These are phyloP conservation scores for Gleditsia sinensis DNA, from an alignment of 306 rosid genomes.

Conservation along the genomic window DNA sequence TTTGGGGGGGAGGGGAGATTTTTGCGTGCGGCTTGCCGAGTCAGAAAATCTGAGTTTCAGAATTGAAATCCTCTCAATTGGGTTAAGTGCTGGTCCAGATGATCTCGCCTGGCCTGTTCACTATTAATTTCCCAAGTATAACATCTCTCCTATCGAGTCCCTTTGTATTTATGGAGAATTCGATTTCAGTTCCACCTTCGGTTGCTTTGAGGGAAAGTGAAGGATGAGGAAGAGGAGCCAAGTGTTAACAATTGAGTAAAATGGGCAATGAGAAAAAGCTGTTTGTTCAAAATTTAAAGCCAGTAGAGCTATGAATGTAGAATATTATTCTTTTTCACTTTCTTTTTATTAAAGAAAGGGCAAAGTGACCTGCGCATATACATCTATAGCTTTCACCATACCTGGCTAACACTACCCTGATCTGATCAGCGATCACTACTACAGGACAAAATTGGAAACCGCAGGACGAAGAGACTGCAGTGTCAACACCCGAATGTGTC, in stretches of 20 bases:
- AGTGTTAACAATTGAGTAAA: conserved; percentile 17
- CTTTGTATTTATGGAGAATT: background rate
- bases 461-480: background rate
- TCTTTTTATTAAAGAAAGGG: background rate
- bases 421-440: conserved; percentile 22
- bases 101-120: background rate
- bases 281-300: conserved; percentile 1
- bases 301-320: conserved; percentile 4
- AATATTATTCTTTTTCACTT: conserved; percentile 21
- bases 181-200: background rate
- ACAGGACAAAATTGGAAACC: conserved; percentile 23
- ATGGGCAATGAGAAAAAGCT: conserved; percentile 13
- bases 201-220: conserved; percentile 31
- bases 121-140: background rate
- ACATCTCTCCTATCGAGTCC: background rate
- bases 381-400: conserved; percentile 25
- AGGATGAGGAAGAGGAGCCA: conserved; percentile 22
- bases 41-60: background rate
- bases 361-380: conserved; percentile 26
- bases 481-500: conserved; percentile 47
- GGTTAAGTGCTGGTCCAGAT: background rate
- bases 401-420: conserved; percentile 13
- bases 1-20: too few species aligned
- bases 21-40: background rate
- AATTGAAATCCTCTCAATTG: background rate